These are phyloP conservation scores for Annulohypoxylon nitens DNA, from an alignment of 495 filamentous ascomycete genomes.

Conservation along the genomic window DNA sequence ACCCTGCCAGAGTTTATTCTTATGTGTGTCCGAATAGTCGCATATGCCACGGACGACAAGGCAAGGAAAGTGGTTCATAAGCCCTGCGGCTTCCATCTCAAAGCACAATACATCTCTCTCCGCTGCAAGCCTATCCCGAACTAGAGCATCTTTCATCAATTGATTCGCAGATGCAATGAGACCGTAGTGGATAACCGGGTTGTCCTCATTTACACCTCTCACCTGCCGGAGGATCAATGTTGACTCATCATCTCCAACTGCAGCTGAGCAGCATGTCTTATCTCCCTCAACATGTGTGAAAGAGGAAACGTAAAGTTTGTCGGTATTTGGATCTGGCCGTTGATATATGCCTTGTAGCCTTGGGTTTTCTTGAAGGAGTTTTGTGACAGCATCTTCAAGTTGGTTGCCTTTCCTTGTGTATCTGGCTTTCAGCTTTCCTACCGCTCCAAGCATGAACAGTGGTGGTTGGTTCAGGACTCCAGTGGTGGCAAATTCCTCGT, in stretches of 20 bases:
- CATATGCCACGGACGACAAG: conserved; percentile 58
- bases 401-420: too few relatives aligned
- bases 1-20: conserved; percentile 49
- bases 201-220: too few relatives aligned
- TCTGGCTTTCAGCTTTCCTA: conserved; percentile 4
- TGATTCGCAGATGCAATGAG: conserved; percentile 57
- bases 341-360: too few relatives aligned
- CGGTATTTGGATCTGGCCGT: too few relatives aligned
- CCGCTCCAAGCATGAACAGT: not conserved
- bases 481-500: conserved; percentile 44
- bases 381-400: too few relatives aligned
- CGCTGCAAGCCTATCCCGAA: conserved; percentile 19
- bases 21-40: conserved; percentile 58
- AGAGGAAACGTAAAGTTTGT: too few relatives aligned
- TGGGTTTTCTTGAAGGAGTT: too few relatives aligned
- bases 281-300: too few relatives aligned
- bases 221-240: conserved; percentile 38
- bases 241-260: too few relatives aligned
- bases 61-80: conserved; percentile 48
- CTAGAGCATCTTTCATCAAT: conserved; percentile 45
- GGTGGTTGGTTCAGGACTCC: conserved; percentile 56
- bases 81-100: conserved; percentile 49
- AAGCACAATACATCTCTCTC: conserved; percentile 30
- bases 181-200: conserved; percentile 46
- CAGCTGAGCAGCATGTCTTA: too few relatives aligned